phyloP scores from a whole-genome alignment of 2,329 filamentous ascomycete species.

The Epicoccum sorghinum region DNA sequence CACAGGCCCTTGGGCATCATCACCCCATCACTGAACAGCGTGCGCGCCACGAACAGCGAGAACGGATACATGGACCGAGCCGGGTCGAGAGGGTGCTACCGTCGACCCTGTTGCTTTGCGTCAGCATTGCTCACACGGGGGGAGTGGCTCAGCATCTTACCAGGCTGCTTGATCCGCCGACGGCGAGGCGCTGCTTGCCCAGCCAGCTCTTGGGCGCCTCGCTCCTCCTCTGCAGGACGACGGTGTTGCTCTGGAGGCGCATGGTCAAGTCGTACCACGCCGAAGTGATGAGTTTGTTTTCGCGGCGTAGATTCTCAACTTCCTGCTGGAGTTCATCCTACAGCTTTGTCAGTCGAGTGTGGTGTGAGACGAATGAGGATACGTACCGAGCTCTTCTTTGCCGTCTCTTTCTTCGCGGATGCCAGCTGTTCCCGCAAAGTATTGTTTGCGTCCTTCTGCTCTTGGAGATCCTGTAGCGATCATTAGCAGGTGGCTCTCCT shows the following conservation, averaged over 20 bases:
- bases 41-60: constrained; percentile 7
- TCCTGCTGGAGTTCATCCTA: constrained; percentile 48
- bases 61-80: constrained; percentile 15
- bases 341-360: background rate
- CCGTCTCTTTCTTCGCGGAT: constrained; percentile 40
- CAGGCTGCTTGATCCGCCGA: constrained; percentile 37
- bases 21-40: background rate
- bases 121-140: background rate
- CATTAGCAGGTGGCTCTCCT: constrained; percentile 24
- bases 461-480: constrained; percentile 39
- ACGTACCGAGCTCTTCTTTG: constrained; percentile 47
- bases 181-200: constrained; percentile 73
- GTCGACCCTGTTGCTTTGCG: constrained; percentile 18
- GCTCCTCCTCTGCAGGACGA: constrained; percentile 75
- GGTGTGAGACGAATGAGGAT: background rate
- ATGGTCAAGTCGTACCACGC: constrained; percentile 85
- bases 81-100: constrained; percentile 27
- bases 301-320: constrained; percentile 74
- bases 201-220: constrained; percentile 83
- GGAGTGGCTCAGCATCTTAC: constrained; percentile 13
- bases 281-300: constrained; percentile 79
- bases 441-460: constrained; percentile 31
- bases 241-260: constrained; percentile 81
- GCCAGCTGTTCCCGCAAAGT: constrained; percentile 40
- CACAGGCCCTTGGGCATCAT: background rate